Conservation (phyloP, 192 early-diverging fungal species). For the Martensiomyces pterosporus region DNA sequence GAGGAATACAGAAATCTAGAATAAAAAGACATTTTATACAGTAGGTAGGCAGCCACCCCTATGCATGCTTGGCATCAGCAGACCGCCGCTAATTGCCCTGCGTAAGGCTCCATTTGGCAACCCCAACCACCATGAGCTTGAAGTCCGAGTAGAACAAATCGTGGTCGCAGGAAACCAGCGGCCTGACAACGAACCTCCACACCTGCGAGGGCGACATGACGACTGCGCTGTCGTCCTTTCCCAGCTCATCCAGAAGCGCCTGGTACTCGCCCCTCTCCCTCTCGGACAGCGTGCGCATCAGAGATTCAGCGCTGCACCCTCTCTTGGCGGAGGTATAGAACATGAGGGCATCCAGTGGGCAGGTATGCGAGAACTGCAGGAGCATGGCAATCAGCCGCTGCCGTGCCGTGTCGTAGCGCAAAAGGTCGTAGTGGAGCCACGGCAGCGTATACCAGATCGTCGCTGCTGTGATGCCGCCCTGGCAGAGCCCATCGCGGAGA, state of each 20-base stretch:
- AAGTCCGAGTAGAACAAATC: constrained; percentile 42
- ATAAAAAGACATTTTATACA: too few species aligned
- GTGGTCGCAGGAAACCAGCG: constrained; percentile 14
- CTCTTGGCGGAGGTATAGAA: not conserved
- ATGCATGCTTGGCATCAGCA: too few species aligned
- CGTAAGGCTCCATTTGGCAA: constrained; percentile 16
- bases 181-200: constrained; percentile 27
- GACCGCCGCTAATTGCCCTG: too few species aligned
- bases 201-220: constrained; percentile 16
- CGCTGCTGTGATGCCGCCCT: constrained; percentile 25
- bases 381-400: constrained; percentile 27
- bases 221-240: not conserved
- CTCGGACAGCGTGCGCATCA: not conserved
- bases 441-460: constrained; percentile 28
- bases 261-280: constrained; percentile 17
- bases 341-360: constrained; percentile 18
- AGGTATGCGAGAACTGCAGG: constrained; percentile 21
- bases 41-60: too few species aligned
- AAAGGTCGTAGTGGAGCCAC: constrained; percentile 30
- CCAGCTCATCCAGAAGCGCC: not conserved
- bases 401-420: constrained; percentile 31
- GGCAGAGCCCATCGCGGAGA: constrained; percentile 13
- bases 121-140: constrained; percentile 29
- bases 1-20: too few species aligned
- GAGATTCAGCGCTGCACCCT: not conserved